These are phyloP conservation scores for Candida berthetii DNA, from an alignment of 805 yeast genomes.

Conservation along the genomic window DNA sequence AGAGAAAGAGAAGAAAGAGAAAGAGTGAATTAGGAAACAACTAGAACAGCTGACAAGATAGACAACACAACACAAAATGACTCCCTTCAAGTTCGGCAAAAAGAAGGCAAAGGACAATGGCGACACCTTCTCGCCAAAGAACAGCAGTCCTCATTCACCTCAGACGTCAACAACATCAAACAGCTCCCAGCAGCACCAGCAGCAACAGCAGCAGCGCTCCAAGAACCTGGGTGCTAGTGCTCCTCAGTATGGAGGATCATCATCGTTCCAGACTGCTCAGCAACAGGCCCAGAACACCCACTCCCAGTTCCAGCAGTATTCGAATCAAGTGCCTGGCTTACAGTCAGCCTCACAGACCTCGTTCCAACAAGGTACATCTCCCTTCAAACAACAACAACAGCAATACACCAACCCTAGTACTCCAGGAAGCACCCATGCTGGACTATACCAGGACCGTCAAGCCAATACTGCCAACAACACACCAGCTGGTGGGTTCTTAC, in stretches of 20 bases:
- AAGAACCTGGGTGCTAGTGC: too few species aligned
- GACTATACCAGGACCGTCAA: not conserved
- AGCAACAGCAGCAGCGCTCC: conserved; percentile 6
- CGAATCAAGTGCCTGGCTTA: not conserved
- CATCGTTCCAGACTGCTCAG: not conserved
- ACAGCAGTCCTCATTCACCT: conserved; percentile 8
- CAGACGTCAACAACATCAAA: conserved; percentile 7
- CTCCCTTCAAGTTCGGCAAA: conserved; percentile 54
- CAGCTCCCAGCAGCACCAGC: conserved; percentile 11
- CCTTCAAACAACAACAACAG: conserved; percentile 19
- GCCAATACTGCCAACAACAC: not conserved
- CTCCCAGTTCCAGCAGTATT: conserved; percentile 6
- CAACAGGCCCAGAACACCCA: conserved; percentile 4
- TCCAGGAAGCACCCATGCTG: not conserved
- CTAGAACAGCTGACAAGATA: too few species aligned
- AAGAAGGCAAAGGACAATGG: conserved; percentile 16
- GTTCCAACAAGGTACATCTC: conserved; percentile 10
- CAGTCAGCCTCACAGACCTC: conserved; percentile 17
- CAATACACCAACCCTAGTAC: not conserved
- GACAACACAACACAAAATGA: conserved; percentile 33
- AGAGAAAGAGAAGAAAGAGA: too few species aligned
- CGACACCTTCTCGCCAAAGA: conserved; percentile 5
- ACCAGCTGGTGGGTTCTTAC: not conserved
- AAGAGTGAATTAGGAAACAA: too few species aligned
- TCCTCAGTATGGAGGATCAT: too few species aligned